Percentiles rank a stretch among this genome's conserved stretches.
Conservation (phyloP, 768 basidiomycete genomes). For the Fibroporia radiculosa region DNA sequence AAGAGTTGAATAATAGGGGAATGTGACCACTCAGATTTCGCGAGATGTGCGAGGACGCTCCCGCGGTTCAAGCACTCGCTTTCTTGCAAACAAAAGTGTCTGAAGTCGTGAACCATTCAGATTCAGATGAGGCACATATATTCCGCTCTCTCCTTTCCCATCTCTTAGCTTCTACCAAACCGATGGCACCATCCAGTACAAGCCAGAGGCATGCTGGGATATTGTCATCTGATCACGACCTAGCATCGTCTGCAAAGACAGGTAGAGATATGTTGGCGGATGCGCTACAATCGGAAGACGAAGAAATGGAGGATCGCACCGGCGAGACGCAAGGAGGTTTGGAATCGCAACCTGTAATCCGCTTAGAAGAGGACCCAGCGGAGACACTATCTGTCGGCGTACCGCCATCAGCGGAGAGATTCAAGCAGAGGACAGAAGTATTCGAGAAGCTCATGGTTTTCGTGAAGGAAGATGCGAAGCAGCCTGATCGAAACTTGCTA, state of each 20-base stretch:
- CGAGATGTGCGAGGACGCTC: constrained; percentile 66
- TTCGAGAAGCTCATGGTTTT: constrained; percentile 64
- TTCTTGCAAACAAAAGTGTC: constrained; percentile 69
- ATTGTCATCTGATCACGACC: no score
- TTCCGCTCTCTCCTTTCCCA: constrained; percentile 65
- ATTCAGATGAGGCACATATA: constrained; percentile 48
- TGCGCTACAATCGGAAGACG: background rate
- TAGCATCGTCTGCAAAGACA: no score
- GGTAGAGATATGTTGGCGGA: background rate
- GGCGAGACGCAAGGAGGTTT: background rate
- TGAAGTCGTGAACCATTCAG: constrained; percentile 60
- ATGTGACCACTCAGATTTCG: constrained; percentile 70
- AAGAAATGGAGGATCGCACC: constrained; percentile 2
- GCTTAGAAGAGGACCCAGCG: constrained; percentile 22
- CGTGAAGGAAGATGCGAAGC: constrained; percentile 54
- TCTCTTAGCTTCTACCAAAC: constrained; percentile 48
- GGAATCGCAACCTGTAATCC: constrained; percentile 1
- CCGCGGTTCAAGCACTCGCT: constrained; percentile 55
- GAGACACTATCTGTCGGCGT: constrained; percentile 13
- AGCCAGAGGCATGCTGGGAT: no score
- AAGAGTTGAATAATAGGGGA: no score
- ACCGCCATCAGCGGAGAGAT: constrained; percentile 38
- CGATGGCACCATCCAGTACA: no score
- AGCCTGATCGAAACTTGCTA: constrained; percentile 56
- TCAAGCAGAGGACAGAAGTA: constrained; percentile 57